phyloP scores from a whole-genome alignment of 2,329 filamentous ascomycete genomes.

The Escovopsis sp. region DNA sequence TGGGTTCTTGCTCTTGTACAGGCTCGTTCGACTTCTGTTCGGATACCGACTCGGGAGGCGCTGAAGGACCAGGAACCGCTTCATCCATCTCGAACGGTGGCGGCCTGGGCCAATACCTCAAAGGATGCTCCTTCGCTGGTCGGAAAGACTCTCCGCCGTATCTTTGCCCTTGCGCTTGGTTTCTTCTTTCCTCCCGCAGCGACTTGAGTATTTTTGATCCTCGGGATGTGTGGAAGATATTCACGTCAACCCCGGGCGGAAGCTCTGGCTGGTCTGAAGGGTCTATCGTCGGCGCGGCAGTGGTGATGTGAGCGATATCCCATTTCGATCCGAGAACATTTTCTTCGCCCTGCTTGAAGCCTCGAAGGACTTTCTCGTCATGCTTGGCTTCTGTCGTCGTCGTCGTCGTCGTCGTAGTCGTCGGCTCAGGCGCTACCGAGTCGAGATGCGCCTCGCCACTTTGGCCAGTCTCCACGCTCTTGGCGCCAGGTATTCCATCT shows the following conservation, averaged over 20 bases:
- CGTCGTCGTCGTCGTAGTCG: not conserved
- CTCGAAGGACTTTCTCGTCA: no score
- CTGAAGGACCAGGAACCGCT: not conserved
- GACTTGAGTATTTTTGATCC: conserved; percentile 31
- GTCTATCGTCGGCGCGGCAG: conserved; percentile 4
- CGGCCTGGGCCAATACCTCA: conserved; percentile 20
- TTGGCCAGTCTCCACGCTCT: not conserved
- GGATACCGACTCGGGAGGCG: not conserved
- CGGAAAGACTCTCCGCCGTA: not conserved
- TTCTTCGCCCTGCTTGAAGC: no score
- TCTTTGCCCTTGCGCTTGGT: conserved; percentile 18
- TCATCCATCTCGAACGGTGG: conserved; percentile 10
- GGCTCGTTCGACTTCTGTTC: not conserved
- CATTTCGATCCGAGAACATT: no score
- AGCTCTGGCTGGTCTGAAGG: conserved; percentile 17
- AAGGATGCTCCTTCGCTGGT: conserved; percentile 21
- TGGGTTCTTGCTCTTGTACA: not conserved
- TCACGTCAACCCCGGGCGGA: conserved; percentile 28
- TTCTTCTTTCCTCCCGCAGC: conserved; percentile 13
- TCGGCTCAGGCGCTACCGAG: not conserved
- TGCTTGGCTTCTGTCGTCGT: not conserved
- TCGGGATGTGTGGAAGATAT: conserved; percentile 32
- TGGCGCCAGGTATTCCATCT: not conserved
- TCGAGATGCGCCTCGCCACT: not conserved
- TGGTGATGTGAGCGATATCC: no score